Evolutionary conservation across 1,139 yeast genomes (phyloP).

Genomic region (Candida mesenterica): DNA sequence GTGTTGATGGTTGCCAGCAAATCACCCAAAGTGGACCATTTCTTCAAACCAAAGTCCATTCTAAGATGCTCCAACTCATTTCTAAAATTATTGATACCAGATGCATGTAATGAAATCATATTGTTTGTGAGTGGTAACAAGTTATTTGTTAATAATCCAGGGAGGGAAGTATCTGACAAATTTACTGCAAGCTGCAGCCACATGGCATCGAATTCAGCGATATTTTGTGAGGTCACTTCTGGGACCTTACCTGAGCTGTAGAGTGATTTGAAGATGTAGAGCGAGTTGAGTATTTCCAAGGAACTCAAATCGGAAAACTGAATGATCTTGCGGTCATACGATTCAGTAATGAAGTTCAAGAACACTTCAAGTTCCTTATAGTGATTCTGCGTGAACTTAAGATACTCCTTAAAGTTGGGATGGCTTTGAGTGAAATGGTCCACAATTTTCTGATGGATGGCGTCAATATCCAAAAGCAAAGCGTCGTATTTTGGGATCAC

Average conservation of each 20-base stretch:
- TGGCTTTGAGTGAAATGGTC: constrained; percentile 10
- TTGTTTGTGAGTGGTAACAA: constrained; percentile 14
- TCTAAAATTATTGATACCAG: constrained; percentile 25
- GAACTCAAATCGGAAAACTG: constrained; percentile 27
- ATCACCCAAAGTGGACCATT: constrained; percentile 14
- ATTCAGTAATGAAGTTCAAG: constrained; percentile 21
- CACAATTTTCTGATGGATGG: background rate
- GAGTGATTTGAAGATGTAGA: constrained; percentile 29
- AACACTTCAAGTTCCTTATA: constrained; percentile 22
- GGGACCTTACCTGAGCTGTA: constrained; percentile 21
- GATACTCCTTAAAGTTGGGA: constrained; percentile 19
- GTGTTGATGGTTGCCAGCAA: constrained; percentile 21
- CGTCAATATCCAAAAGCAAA: background rate
- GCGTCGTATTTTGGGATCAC: constrained; percentile 3
- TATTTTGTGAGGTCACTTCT: constrained; percentile 11
- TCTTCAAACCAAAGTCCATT: constrained; percentile 22
- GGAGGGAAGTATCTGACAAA: constrained; percentile 12
- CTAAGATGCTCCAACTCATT: constrained; percentile 26
- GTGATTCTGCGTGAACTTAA: constrained; percentile 11
- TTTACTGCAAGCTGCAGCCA: constrained; percentile 14
- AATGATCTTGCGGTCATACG: constrained; percentile 23
- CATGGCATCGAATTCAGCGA: constrained; percentile 20
- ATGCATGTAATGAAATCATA: constrained; percentile 18
- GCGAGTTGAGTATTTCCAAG: constrained; percentile 27
- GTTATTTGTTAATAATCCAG: constrained; percentile 13